Percentiles rank a stretch among this genome's conserved stretches.
These are phyloP conservation scores for Phanerochaete carnosa DNA, from an alignment of 768 basidiomycete species.

Conservation along the genomic window DNA sequence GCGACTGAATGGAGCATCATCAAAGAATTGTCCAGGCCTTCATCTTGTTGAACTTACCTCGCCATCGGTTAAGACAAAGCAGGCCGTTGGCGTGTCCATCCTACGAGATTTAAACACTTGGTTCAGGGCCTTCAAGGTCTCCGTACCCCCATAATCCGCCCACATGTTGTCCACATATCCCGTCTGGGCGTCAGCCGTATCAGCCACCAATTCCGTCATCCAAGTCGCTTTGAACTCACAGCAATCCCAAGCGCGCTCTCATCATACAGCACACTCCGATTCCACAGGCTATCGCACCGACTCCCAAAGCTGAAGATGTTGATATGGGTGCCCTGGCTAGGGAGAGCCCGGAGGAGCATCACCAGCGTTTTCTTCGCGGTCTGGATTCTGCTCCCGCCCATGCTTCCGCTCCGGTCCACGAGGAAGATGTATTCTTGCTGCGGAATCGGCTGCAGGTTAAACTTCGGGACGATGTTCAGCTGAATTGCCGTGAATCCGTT, in stretches of 20 bases:
- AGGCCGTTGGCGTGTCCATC: slow-evolving; percentile 35
- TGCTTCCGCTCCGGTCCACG: slow-evolving; percentile 57
- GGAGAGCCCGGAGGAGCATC: slow-evolving; percentile 49
- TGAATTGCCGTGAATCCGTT: slow-evolving; percentile 38
- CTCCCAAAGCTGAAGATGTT: slow-evolving; percentile 57
- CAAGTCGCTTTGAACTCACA: slow-evolving; percentile 26
- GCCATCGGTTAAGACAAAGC: slow-evolving; percentile 63
- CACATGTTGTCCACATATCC: slow-evolving; percentile 36
- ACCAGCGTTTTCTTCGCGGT: slow-evolving; percentile 45
- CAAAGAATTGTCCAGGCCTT: background rate
- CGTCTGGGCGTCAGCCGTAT: slow-evolving; percentile 6
- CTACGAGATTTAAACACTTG: slow-evolving; percentile 34
- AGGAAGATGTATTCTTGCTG: slow-evolving; percentile 60
- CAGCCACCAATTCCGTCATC: slow-evolving; percentile 47
- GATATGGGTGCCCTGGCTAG: slow-evolving; percentile 39
- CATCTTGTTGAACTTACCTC: slow-evolving; percentile 27
- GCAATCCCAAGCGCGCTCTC: slow-evolving; percentile 30
- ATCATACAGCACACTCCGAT: slow-evolving; percentile 30
- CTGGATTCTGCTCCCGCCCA: slow-evolving; percentile 38
- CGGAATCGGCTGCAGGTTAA: slow-evolving; percentile 37
- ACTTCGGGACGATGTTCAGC: slow-evolving; percentile 51
- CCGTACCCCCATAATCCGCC: slow-evolving; percentile 49
- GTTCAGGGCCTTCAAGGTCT: slow-evolving; percentile 42
- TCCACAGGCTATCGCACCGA: slow-evolving; percentile 31
- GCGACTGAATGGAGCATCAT: background rate